Percentiles rank a stretch among this genome's conserved stretches.
phyloP scores from a whole-genome alignment of 2,329 filamentous ascomycete genomes.

The Acephala macrosclerotiorum region DNA sequence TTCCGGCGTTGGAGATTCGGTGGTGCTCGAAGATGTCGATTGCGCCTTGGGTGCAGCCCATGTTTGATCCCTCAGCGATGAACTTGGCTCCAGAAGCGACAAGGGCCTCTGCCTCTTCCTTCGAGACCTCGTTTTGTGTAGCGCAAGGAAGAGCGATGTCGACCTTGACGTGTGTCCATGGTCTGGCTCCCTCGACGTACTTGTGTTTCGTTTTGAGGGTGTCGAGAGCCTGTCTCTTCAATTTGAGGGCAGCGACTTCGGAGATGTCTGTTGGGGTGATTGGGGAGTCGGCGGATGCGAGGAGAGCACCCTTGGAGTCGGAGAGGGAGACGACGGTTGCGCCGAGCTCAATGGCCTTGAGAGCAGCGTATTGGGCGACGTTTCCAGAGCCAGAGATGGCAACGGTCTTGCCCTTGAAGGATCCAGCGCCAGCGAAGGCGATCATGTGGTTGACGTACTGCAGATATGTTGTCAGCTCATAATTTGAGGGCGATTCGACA shows the following conservation, averaged over 20 bases:
- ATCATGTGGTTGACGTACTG: constrained; percentile 94
- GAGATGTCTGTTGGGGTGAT: constrained; percentile 84
- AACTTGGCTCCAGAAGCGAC: constrained; percentile 80
- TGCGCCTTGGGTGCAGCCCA: constrained; percentile 96
- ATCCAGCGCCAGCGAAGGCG: constrained; percentile 84
- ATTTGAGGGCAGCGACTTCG: constrained; percentile 84
- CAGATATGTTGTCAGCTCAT: constrained; percentile 5
- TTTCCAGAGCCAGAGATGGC: constrained; percentile 97
- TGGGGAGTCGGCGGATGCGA: constrained; percentile 73
- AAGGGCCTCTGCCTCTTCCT: constrained; percentile 86
- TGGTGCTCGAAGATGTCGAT: constrained; percentile 91
- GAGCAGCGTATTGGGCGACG: constrained; percentile 95
- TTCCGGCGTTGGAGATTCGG: constrained; percentile 71
- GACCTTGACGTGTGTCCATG: constrained; percentile 90
- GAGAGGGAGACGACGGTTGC: constrained; percentile 92
- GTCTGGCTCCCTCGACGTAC: constrained; percentile 86
- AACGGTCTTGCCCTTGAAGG: constrained; percentile 89
- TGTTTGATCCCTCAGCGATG: constrained; percentile 97
- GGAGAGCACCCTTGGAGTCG: constrained; percentile 85
- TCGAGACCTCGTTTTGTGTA: constrained; percentile 96
- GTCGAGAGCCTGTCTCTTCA: constrained; percentile 82
- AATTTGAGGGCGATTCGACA: not conserved
- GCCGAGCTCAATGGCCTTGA: constrained; percentile 96
- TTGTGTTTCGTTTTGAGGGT: constrained; percentile 77
- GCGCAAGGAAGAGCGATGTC: constrained; percentile 93